Evolutionary conservation across 345 rosid genomes (phyloP).

Genomic region (Acer saccharum): DNA sequence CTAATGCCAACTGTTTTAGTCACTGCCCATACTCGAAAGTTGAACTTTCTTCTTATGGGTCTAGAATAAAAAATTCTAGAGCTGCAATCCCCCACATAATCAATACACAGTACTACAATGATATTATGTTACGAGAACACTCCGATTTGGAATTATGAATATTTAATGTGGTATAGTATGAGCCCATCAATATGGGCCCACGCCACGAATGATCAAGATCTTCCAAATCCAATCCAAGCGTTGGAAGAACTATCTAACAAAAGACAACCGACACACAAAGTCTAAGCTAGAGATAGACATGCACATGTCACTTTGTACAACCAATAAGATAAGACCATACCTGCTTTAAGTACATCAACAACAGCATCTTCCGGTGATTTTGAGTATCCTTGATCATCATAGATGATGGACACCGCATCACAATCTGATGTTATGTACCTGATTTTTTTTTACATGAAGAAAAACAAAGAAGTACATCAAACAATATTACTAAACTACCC

Average conservation of each 20-base stretch:
- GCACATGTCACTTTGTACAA: slow-evolving; percentile 17
- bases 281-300: slow-evolving; percentile 5
- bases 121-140: too few relatives aligned
- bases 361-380: slow-evolving; percentile 88
- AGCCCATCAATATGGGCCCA: neutral
- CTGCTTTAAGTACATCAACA: slow-evolving; percentile 76
- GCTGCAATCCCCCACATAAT: too few relatives aligned
- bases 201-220: neutral
- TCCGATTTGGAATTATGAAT: too few relatives aligned
- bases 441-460: neutral
- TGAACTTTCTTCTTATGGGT: neutral
- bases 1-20: neutral
- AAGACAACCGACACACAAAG: neutral
- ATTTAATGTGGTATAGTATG: neutral
- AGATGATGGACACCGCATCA: slow-evolving; percentile 76
- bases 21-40: neutral
- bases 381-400: slow-evolving; percentile 60
- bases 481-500: neutral
- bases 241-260: neutral
- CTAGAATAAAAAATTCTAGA: too few relatives aligned
- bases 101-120: too few relatives aligned
- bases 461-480: too few relatives aligned
- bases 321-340: slow-evolving; percentile 28
- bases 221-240: neutral
- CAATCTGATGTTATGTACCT: slow-evolving; percentile 91